Base-by-base conservation (phyloP, 106 monocot species). In the Triglochin maritima region DNA sequence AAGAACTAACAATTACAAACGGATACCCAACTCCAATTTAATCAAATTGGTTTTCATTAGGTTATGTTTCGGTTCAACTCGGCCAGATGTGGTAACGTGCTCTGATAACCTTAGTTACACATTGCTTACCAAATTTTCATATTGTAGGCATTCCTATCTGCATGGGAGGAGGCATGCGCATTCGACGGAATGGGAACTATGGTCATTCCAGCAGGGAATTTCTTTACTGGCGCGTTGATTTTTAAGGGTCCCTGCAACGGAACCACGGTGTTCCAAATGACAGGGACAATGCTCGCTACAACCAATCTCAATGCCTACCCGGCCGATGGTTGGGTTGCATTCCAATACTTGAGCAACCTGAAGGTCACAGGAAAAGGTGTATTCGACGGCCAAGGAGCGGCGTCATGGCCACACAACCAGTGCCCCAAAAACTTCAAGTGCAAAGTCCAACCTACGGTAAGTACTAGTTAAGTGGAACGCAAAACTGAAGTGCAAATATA, bases 161-260 rank as follows among this genome's bases (percentile, higher is more conserved):
- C 86, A n/a, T 86, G 82, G 82, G 43, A 58, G 7, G 70, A 64
- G 8, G 86, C 79, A 17, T 86, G 86, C 56, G 43, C 41, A 49
- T 17, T n/a, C 3, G 10, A 10, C 0, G 86, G 77, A 48, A 44
- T 11, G 49, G 46, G 70, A 2, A 71, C 44, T 6, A 5, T 86
- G 7, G 5, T 74, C 29, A 68, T 86, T 9, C 86, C 86, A 0
- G 6, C 10, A 14, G 84, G 88, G 2, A 75, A 59, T 4, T 88
- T 67, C 63, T 48, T 74, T 6, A 66, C 71, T 5, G 85, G 85
- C 0, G 74, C 79, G 11, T n/a, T 76, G 0, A 48, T 46, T 16
- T 82, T 88, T 54, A 46, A 56, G 0, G 85, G 88, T 3, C 79
- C 76, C 0, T 88, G 88, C 82, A 67, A 62, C 5, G 60, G 56